Percentiles rank a stretch among this genome's conserved stretches.
Conservation (phyloP, 805 yeast species). For the Saccharomycopsis fibuligera region DNA sequence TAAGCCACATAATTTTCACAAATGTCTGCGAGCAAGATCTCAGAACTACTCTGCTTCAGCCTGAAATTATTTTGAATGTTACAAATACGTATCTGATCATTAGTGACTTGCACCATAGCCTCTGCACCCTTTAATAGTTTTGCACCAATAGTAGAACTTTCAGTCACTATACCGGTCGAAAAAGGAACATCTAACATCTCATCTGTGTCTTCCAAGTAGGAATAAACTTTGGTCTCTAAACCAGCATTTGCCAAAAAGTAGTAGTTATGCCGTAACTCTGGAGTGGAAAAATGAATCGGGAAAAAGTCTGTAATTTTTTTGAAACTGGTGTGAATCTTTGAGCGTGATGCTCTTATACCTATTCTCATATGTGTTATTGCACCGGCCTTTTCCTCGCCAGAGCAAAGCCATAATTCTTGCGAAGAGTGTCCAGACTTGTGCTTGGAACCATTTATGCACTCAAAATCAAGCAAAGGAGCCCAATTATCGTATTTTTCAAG, state of each 20-base stretch:
- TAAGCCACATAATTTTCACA: neutral
- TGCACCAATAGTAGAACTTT: neutral
- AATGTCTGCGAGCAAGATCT: neutral
- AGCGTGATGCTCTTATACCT: slow-evolving; percentile 2
- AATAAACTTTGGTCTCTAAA: neutral
- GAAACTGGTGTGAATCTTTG: neutral
- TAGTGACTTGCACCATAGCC: neutral
- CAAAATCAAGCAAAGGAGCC: slow-evolving; percentile 6
- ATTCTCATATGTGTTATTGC: slow-evolving; percentile 5
- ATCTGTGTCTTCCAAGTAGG: neutral
- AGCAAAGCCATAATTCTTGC: slow-evolving; percentile 14
- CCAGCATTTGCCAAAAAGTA: slow-evolving; percentile 1
- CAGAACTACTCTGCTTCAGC: neutral
- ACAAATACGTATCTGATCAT: neutral
- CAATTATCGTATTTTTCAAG: slow-evolving; percentile 10
- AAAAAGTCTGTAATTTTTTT: slow-evolving; percentile 8
- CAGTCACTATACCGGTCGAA: neutral
- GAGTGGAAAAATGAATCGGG: neutral
- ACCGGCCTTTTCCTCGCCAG: slow-evolving; percentile 11
- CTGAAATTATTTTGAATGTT: neutral
- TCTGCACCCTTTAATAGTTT: no score
- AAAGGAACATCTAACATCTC: slow-evolving; percentile 6
- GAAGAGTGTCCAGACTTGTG: slow-evolving; percentile 2
- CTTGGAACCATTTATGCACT: neutral
- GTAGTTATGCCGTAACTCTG: neutral